Percentiles rank a stretch among this genome's conserved stretches.
These are phyloP conservation scores for Lactarius pseudohatsudake DNA, from an alignment of 768 basidiomycete species.

Conservation along the genomic window DNA sequence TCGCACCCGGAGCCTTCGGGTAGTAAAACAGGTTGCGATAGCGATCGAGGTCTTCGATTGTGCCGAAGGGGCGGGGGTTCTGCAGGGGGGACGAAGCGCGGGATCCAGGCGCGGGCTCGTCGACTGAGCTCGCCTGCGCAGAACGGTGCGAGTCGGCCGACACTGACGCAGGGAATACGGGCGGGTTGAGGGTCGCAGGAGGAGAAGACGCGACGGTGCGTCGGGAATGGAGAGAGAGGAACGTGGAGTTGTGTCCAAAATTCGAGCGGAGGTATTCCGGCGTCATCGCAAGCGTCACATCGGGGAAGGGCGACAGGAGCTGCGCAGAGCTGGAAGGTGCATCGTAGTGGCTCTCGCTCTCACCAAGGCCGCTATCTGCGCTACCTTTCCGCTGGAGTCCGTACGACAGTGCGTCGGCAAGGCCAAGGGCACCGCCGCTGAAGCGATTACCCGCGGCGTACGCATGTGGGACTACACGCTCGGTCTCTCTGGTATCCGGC, in stretches of 20 bases:
- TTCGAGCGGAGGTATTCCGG: not conserved
- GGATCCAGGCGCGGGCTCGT: conserved; percentile 32
- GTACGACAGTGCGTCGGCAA: conserved; percentile 63
- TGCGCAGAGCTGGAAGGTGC: not conserved
- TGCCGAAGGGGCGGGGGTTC: conserved; percentile 55
- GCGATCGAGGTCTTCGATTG: conserved; percentile 65
- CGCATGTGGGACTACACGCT: conserved; percentile 12
- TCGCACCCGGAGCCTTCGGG: conserved; percentile 36
- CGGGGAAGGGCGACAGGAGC: conserved; percentile 23
- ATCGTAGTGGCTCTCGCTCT: conserved; percentile 41
- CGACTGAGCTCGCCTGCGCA: conserved; percentile 15
- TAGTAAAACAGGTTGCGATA: conserved; percentile 75
- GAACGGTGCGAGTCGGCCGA: conserved; percentile 17
- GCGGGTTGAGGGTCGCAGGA: conserved; percentile 31
- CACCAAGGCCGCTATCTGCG: conserved; percentile 49
- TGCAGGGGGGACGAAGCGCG: conserved; percentile 41
- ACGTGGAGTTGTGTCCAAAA: not conserved
- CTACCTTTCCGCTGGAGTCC: conserved; percentile 38
- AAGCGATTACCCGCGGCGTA: conserved; percentile 19
- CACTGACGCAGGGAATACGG: conserved; percentile 31
- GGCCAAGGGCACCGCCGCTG: conserved; percentile 41
- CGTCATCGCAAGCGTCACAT: not conserved
- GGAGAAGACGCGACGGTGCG: conserved; percentile 35
- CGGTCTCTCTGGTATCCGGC: conserved; percentile 2
- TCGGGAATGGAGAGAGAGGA: conserved; percentile 23